A percentile compares a stretch with the other conserved stretches of the same genome.
phyloP scores from a whole-genome alignment of 176 grass and related monocot species.

The Triticum dicoccoides region DNA sequence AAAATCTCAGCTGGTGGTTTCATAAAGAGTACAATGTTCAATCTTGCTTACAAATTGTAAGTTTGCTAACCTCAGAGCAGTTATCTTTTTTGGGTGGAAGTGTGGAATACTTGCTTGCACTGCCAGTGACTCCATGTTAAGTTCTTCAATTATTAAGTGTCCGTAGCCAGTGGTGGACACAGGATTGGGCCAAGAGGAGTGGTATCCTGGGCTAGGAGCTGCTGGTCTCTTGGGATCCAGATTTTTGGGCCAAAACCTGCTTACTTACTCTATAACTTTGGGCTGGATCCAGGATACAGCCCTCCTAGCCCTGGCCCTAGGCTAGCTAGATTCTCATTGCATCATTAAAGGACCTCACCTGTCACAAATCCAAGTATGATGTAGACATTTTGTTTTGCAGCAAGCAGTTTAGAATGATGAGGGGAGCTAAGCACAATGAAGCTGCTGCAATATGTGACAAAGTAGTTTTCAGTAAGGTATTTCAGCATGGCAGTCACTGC shows the following conservation, averaged over 20 bases:
- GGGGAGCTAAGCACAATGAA: slow-evolving; percentile 78
- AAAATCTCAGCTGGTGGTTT: slow-evolving; percentile 84
- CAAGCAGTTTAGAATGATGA: slow-evolving; percentile 88
- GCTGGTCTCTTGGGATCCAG: not conserved
- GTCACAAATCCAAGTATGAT: slow-evolving; percentile 20
- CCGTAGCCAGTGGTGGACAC: not conserved
- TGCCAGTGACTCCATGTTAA: slow-evolving; percentile 5
- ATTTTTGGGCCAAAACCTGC: not conserved
- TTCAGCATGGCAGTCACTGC: not conserved
- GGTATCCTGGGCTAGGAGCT: not conserved
- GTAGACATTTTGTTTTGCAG: slow-evolving; percentile 46
- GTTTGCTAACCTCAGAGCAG: slow-evolving; percentile 16
- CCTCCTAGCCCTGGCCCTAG: not conserved
- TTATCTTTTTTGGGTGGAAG: not conserved
- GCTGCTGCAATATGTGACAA: slow-evolving; percentile 80
- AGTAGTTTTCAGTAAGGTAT: slow-evolving; percentile 93
- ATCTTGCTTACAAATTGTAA: slow-evolving; percentile 91
- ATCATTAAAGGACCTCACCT: slow-evolving; percentile 6
- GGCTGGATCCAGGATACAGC: not conserved
- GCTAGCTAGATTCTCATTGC: not conserved
- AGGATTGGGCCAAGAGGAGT: not conserved
- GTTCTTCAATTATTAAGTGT: slow-evolving; percentile 12
- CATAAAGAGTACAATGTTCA: slow-evolving; percentile 78
- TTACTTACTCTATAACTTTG: not conserved
- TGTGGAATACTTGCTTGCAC: slow-evolving; percentile 11